These are phyloP conservation scores for Pythium scleroteichum DNA, from an alignment of 352 stramenopile species.

Conservation along the genomic window DNA sequence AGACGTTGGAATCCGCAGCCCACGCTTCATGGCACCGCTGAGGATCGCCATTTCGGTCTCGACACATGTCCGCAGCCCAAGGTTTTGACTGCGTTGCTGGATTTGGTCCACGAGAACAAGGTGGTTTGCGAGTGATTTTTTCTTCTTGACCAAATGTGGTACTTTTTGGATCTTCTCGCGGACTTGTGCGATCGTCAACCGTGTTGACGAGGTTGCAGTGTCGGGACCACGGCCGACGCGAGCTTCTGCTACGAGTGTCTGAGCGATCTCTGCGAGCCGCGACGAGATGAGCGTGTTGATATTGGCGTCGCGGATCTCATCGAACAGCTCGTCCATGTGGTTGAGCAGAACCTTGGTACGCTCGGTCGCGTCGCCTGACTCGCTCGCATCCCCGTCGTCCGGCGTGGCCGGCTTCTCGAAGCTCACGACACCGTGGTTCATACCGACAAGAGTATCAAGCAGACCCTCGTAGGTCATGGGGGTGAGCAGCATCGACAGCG, in stretches of 20 bases:
- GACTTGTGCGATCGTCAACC: conserved; percentile 9
- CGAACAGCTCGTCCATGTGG: conserved; percentile 68
- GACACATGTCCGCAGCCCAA: conserved; percentile 61
- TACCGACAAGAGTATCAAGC: conserved; percentile 65
- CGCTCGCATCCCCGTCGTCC: conserved; percentile 18
- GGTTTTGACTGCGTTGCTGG: conserved; percentile 54
- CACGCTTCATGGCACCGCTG: conserved; percentile 45
- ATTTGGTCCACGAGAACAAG: conserved; percentile 68
- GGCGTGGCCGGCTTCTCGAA: conserved; percentile 39
- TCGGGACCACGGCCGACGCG: conserved; percentile 28
- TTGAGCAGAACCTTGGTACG: conserved; percentile 66
- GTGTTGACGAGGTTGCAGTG: neutral
- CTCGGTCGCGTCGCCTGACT: conserved; percentile 8
- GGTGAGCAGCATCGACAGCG: conserved; percentile 77
- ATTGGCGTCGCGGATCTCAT: conserved; percentile 75
- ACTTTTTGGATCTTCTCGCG: conserved; percentile 46
- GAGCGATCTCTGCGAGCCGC: conserved; percentile 49
- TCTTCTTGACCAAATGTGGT: conserved; percentile 75
- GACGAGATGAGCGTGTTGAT: conserved; percentile 71
- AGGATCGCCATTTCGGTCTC: conserved; percentile 85
- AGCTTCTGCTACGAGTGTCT: conserved; percentile 52
- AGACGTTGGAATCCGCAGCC: conserved; percentile 5
- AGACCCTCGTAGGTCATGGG: conserved; percentile 86
- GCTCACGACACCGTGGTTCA: conserved; percentile 72
- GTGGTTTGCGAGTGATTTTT: conserved; percentile 62